phyloP scores from a whole-genome alignment of 805 yeast genomes.

The Kuraishia floccosa region DNA sequence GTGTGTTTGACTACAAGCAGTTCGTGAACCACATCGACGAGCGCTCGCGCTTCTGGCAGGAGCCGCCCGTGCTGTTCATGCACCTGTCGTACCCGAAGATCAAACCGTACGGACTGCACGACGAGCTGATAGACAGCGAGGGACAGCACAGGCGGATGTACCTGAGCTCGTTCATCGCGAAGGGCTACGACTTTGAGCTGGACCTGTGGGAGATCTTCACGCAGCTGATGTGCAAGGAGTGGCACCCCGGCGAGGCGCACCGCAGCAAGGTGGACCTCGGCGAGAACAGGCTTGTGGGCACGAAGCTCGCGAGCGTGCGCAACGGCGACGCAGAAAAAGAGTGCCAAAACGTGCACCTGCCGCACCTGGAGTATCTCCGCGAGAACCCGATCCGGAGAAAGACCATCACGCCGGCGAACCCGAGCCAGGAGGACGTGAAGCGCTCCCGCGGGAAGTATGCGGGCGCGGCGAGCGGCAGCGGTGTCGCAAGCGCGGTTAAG shows the following conservation, averaged over 20 bases:
- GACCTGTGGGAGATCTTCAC: slow-evolving; percentile 25
- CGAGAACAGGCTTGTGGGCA: slow-evolving; percentile 7
- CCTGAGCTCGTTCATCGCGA: slow-evolving; percentile 8
- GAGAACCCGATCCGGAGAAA: too few relatives aligned
- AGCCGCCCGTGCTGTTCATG: slow-evolving; percentile 28
- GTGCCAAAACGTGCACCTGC: slow-evolving; percentile 21
- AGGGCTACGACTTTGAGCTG: slow-evolving; percentile 27
- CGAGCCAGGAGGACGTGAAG: too few relatives aligned
- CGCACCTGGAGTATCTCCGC: slow-evolving; percentile 22
- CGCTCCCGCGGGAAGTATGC: too few relatives aligned
- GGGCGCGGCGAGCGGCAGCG: too few relatives aligned
- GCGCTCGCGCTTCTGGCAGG: slow-evolving; percentile 7
- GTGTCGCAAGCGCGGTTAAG: too few relatives aligned
- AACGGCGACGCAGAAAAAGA: slow-evolving; percentile 13
- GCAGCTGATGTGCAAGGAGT: slow-evolving; percentile 21
- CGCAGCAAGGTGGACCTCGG: slow-evolving; percentile 5
- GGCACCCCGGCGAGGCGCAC: slow-evolving; percentile 8
- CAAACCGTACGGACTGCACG: slow-evolving; percentile 14
- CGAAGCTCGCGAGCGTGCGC: slow-evolving; percentile 15
- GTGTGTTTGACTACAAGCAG: slow-evolving; percentile 15
- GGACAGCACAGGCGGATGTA: slow-evolving; percentile 21
- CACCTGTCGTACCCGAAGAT: slow-evolving; percentile 52
- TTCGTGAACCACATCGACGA: slow-evolving; percentile 8
- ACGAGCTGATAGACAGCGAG: slow-evolving; percentile 8
- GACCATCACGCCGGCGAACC: too few relatives aligned